Evolutionary conservation across 1,284 basidiomycete genomes (phyloP).

Genomic region (Tilletia horrida): DNA sequence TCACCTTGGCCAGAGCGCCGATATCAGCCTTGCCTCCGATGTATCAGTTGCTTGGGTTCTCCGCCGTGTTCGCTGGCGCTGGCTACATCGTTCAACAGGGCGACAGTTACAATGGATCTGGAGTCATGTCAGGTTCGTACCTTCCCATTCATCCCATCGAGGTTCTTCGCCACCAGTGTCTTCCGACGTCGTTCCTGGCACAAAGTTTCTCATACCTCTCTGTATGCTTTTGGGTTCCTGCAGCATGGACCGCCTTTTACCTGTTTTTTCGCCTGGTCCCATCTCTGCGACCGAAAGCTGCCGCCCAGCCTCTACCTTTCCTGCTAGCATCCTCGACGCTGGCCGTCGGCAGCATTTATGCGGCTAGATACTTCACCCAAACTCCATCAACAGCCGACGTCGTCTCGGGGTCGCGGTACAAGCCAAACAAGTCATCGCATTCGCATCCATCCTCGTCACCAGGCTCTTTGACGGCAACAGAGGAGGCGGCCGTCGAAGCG

Average conservation of each 20-base stretch:
- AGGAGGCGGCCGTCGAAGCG: too few relatives aligned
- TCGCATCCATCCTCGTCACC: not conserved
- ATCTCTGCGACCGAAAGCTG: slow-evolving; percentile 1
- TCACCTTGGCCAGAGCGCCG: not conserved
- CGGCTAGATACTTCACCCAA: not conserved
- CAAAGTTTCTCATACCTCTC: not conserved
- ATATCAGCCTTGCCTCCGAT: slow-evolving; percentile 8
- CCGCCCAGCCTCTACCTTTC: slow-evolving; percentile 15
- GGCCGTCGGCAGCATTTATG: slow-evolving; percentile 11
- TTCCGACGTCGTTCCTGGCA: not conserved
- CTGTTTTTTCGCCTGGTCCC: slow-evolving; percentile 16
- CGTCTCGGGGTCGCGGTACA: too few relatives aligned
- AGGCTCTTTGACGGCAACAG: not conserved
- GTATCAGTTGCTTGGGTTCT: slow-evolving; percentile 13
- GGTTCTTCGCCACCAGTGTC: too few relatives aligned
- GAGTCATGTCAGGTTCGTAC: slow-evolving; percentile 11
- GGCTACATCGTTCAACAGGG: slow-evolving; percentile 14
- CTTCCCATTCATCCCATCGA: too few relatives aligned
- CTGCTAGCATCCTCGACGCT: slow-evolving; percentile 1
- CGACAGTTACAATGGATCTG: not conserved
- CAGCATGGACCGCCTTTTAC: slow-evolving; percentile 13
- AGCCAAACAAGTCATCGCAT: not conserved
- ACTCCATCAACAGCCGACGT: not conserved
- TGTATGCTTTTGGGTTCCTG: too few relatives aligned
- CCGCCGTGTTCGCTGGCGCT: not conserved